Evolutionary conservation across 2,329 filamentous ascomycete species (phyloP).

Genomic region (Aspergillus persii): DNA sequence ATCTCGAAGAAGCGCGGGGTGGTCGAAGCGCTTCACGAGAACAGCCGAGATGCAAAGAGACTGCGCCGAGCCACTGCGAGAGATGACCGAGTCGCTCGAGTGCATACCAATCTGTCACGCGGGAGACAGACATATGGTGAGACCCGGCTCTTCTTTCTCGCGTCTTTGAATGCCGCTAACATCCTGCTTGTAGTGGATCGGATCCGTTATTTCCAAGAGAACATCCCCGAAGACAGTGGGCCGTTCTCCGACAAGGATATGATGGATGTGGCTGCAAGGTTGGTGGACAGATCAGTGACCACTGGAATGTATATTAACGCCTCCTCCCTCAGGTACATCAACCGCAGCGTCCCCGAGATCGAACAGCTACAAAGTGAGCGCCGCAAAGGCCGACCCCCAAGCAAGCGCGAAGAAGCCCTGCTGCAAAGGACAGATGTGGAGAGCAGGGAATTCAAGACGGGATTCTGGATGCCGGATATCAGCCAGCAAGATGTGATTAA

Average conservation of each 20-base stretch:
- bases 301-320: neutral
- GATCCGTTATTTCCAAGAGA: slow-evolving; percentile 69
- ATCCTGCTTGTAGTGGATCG: slow-evolving; percentile 56
- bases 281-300: slow-evolving; percentile 21
- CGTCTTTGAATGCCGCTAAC: neutral
- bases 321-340: slow-evolving; percentile 32
- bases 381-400: slow-evolving; percentile 77
- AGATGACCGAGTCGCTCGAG: slow-evolving; percentile 76
- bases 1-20: slow-evolving; percentile 83
- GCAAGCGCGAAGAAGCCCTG: slow-evolving; percentile 72
- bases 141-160: slow-evolving; percentile 21
- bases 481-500: slow-evolving; percentile 63
- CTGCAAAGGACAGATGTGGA: slow-evolving; percentile 69
- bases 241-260: slow-evolving; percentile 39
- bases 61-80: slow-evolving; percentile 75
- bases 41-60: slow-evolving; percentile 80
- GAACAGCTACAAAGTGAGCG: slow-evolving; percentile 56
- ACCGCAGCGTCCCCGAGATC: slow-evolving; percentile 38
- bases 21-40: slow-evolving; percentile 75
- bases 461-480: slow-evolving; percentile 79
- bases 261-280: slow-evolving; percentile 59
- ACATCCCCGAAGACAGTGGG: slow-evolving; percentile 41
- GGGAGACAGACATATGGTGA: slow-evolving; percentile 71
- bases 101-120: slow-evolving; percentile 68
- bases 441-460: slow-evolving; percentile 75